Evolutionary conservation across 495 filamentous ascomycete species (phyloP), one percentile per base, ranked within the genome.

Genomic region (Lasiosphaeriaceae sp.): DNA sequence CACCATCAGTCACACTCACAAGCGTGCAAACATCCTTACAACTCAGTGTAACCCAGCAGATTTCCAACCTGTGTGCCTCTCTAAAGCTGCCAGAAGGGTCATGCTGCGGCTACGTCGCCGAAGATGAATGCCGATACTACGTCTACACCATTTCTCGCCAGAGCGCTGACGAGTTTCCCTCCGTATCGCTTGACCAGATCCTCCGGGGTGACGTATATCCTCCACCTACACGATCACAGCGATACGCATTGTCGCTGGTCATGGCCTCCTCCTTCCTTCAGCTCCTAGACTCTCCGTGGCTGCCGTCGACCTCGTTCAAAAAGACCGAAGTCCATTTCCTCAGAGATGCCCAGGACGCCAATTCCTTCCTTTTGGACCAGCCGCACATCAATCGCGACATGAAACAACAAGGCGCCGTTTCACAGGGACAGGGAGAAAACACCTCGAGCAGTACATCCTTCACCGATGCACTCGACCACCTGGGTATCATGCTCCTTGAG

Each of bases 401-500:
- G 16, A 14, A 43, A 17, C 12, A 5, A 12, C 4, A 17, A 4
- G 14, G n/a, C 9, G 5, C 7, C 14, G 5, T 11, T 17, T 5
- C 39, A 14, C 5, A 11, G 14, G 39, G 14, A 5, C 39, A 43
- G 2, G 39, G 4, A 17, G n/a, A n/a, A n/a, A n/a, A n/a, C n/a
- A n/a, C n/a, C n/a, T 14, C 14, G 4, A 9, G 2, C 49, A 45
- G 7, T 20, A 45, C 37, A 24, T 6, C 16, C 17, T 22, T 46
- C 17, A 47, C 37, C 1, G 24, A 47, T 2, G 31, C 45, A 4
- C 48, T 57, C 2, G 47, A 57, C 11, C 35, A 52, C 6, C 48
- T 57, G 11, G 55, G 55, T 20, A 73, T 76, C 22, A 41, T 70
- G n/a, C 64, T 76, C 17, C 59, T 76, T 0, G 69, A 76, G 50